Evolutionary conservation across 805 yeast species (phyloP).

Genomic region (Yamadazyma phyllophila): DNA sequence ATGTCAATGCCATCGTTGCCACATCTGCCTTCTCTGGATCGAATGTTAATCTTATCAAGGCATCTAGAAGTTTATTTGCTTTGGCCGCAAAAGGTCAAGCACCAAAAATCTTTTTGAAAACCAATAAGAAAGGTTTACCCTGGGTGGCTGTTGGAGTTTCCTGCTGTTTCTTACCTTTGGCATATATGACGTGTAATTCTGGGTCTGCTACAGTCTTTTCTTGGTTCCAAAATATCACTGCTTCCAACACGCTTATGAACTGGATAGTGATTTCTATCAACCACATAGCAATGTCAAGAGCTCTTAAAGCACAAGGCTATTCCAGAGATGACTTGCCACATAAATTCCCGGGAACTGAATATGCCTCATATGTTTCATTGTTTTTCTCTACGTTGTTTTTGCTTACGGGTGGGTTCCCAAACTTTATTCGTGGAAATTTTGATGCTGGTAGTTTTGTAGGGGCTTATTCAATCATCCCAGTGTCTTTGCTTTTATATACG

Average conservation of each 20-base stretch:
- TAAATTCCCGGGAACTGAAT: slow-evolving; percentile 27
- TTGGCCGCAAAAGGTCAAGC: slow-evolving; percentile 30
- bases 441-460: slow-evolving; percentile 60
- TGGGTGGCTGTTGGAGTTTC: slow-evolving; percentile 16
- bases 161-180: slow-evolving; percentile 31
- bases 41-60: slow-evolving; percentile 26
- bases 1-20: slow-evolving; percentile 38
- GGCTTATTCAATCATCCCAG: slow-evolving; percentile 67
- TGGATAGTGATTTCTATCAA: slow-evolving; percentile 57
- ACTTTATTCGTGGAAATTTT: slow-evolving; percentile 54
- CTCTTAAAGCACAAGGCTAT: slow-evolving; percentile 18
- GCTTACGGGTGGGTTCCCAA: slow-evolving; percentile 69
- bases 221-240: slow-evolving; percentile 57
- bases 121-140: slow-evolving; percentile 26
- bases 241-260: slow-evolving; percentile 64
- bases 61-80: slow-evolving; percentile 34
- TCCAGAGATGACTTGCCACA: slow-evolving; percentile 20
- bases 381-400: slow-evolving; percentile 38
- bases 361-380: slow-evolving; percentile 28
- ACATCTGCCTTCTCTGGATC: slow-evolving; percentile 42
- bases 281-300: slow-evolving; percentile 56
- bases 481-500: slow-evolving; percentile 49
- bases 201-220: slow-evolving; percentile 61
- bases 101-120: slow-evolving; percentile 30
- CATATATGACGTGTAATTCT: slow-evolving; percentile 42